Percentiles rank a stretch among this genome's conserved stretches.
Evolutionary conservation across 345 rosid genomes (phyloP).

Genomic region (Pseudoturritis turrita): DNA sequence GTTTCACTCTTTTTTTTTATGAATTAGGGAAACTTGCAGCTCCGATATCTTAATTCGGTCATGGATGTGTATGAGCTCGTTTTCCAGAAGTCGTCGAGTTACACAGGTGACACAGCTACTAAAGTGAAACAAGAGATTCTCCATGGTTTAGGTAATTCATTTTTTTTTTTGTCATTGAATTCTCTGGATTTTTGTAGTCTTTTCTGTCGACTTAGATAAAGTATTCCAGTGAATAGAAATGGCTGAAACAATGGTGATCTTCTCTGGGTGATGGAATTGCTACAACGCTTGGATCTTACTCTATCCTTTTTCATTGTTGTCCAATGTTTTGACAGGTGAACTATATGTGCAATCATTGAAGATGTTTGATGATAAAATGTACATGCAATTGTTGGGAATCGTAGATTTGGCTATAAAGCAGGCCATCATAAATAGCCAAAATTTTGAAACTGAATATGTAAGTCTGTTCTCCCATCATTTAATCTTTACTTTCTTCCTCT

Average conservation of each 20-base stretch:
- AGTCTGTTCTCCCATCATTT: slow-evolving; percentile 30
- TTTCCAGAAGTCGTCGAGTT: slow-evolving; percentile 64
- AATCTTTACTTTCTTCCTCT: neutral
- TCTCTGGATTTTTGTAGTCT: neutral
- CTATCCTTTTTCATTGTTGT: slow-evolving; percentile 15
- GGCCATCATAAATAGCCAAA: slow-evolving; percentile 46
- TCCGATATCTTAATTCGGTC: slow-evolving; percentile 73
- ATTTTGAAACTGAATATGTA: slow-evolving; percentile 74
- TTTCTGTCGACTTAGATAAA: neutral
- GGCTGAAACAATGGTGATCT: neutral
- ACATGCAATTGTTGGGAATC: slow-evolving; percentile 67
- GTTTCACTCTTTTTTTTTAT: neutral
- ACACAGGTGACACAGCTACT: slow-evolving; percentile 47
- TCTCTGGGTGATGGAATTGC: neutral
- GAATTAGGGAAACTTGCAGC: slow-evolving; percentile 42
- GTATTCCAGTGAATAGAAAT: neutral
- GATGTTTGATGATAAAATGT: slow-evolving; percentile 84
- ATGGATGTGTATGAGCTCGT: slow-evolving; percentile 76
- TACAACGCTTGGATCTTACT: slow-evolving; percentile 9
- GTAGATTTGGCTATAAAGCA: slow-evolving; percentile 64
- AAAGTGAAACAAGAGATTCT: slow-evolving; percentile 92
- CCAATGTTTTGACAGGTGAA: slow-evolving; percentile 61
- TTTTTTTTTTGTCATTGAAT: slow-evolving; percentile 6
- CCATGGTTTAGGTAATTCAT: slow-evolving; percentile 74
- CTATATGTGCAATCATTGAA: slow-evolving; percentile 69